phyloP scores from a whole-genome alignment of 1,139 yeast genomes.

The Komagataea norvegica region DNA sequence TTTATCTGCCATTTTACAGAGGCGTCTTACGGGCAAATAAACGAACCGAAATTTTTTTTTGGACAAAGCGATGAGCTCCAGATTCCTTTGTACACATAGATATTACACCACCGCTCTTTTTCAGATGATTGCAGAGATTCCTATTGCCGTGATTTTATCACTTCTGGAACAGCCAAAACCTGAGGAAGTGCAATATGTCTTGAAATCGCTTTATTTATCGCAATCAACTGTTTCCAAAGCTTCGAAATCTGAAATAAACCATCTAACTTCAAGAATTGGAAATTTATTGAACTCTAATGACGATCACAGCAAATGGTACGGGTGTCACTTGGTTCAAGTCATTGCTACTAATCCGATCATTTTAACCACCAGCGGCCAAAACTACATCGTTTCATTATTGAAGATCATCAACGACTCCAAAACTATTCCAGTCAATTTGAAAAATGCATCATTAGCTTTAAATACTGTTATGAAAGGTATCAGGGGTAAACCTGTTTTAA shows the following conservation, averaged over 20 bases:
- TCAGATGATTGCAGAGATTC: constrained; percentile 26
- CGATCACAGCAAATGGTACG: constrained; percentile 53
- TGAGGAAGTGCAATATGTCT: constrained; percentile 29
- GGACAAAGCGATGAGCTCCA: constrained; percentile 11
- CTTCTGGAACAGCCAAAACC: constrained; percentile 31
- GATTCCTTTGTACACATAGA: no score
- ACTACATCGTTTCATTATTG: constrained; percentile 50
- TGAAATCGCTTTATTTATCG: constrained; percentile 29
- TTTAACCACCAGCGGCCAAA: constrained; percentile 54
- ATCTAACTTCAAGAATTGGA: constrained; percentile 50
- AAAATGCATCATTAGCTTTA: constrained; percentile 46
- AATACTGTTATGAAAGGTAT: constrained; percentile 48
- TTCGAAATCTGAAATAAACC: constrained; percentile 50
- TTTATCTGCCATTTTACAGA: constrained; percentile 6
- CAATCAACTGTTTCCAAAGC: constrained; percentile 35
- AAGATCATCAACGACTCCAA: constrained; percentile 43
- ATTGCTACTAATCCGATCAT: constrained; percentile 49
- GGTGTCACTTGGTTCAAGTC: constrained; percentile 50
- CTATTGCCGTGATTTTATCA: constrained; percentile 30
- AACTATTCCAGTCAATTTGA: constrained; percentile 34
- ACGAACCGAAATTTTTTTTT: constrained; percentile 2
- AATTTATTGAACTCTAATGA: constrained; percentile 50
- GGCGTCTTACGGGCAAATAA: constrained; percentile 2
- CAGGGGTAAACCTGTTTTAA: constrained; percentile 77
- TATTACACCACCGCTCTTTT: no score